Base-by-base conservation (phyloP, 225 moss, liverwort and hornwort species). In the Polytrichum commune region DNA sequence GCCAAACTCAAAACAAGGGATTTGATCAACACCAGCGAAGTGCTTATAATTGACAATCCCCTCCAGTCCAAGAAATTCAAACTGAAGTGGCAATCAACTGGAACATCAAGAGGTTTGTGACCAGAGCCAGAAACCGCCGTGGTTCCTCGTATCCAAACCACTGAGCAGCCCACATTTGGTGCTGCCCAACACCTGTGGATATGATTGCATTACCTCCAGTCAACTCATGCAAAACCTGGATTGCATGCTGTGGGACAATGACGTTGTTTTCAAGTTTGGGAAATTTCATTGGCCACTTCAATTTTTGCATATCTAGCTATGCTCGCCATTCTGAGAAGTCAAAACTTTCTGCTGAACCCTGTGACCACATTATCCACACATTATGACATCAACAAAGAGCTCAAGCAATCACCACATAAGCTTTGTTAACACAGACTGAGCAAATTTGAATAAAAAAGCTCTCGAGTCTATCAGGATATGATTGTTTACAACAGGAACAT, bases 111-210 rank as follows among this genome's bases (percentile, higher is more conserved):
- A 19, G n/a, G 56, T 19, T 18, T 5, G 18, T 20, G n/a, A n/a
- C n/a, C n/a, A n/a, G n/a, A n/a, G n/a, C n/a, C n/a, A n/a, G n/a
- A n/a, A n/a, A 98, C 60, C 95, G 82, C 57, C 95, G 87, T 38
- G 98, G 98, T 84, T 98, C 84, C 65, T 98, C 88, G 46, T 88
- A 98, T 26, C 88, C 78, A 75, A 77, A 98, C 76, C 84, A 95
- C 73, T 98, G 98, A 4, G 98, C 98, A 72, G 98, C 98, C 98
- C 98, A 98, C 98, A 98, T 98, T 75, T 98, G 98, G 81, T 98
- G 98, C 35, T 98, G 98, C 23, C 95, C 98, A n/a, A 98, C 98
- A 54, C 98, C 98, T 68, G 98, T 98, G 9, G 98, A 86, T n/a
- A 98, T 84, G 16, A 98, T 93, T 27, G 98, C 98, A 65, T 98